Evolutionary conservation across 2,329 filamentous ascomycete genomes (phyloP), one percentile per base, ranked within the genome.

Genomic region (Cladophialophora bantiana): DNA sequence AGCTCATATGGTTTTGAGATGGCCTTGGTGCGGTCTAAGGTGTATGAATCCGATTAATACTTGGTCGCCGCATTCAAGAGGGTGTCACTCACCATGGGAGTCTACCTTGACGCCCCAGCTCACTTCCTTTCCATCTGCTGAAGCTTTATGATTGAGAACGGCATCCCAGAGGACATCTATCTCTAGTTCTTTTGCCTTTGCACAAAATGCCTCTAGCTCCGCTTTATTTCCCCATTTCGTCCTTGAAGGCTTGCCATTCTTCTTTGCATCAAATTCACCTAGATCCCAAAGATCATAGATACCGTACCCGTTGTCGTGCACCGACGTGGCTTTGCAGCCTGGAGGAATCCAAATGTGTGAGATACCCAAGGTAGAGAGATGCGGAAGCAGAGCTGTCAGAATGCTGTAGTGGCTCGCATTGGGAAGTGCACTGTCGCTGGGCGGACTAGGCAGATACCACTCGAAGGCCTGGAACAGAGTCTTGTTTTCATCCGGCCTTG

Each of bases 261-360:
- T 87, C 74, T 92, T 92, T 73, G 91, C 89, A 53, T 90, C 85
- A 71, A 92, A 92, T 74, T 92, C 90, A 38, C 90, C 90, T 2
- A 90, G 77, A 68, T 90, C 88, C 72, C 88, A 90, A 18, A 92
- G 77, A 74, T 92, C 90, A 73, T 91, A 92, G 68, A 87, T 83
- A 74, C 89, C 88, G 71, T 90, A 90, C 2, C 90, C 90, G 71
- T 90, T 91, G 36, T 66, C 64, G 18, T 88, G 86, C 35, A 83
- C 77, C 0, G 84, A 83, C 31, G 83, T 83, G 0, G 85, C 89
- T 78, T 92, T 92, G 77, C 89, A 90, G 65, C 86, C 90, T 0
- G 90, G 90, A 0, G 90, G 90, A 4, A 92, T 83, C 89, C 89
- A 91, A 50, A 89, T 79, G 64, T 83, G 83, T 50, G 86, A 84